Percentiles rank a stretch among this genome's conserved stretches.
Evolutionary conservation across 2,329 filamentous ascomycete genomes (phyloP).

Genomic region (Aspergillus aculeatus): DNA sequence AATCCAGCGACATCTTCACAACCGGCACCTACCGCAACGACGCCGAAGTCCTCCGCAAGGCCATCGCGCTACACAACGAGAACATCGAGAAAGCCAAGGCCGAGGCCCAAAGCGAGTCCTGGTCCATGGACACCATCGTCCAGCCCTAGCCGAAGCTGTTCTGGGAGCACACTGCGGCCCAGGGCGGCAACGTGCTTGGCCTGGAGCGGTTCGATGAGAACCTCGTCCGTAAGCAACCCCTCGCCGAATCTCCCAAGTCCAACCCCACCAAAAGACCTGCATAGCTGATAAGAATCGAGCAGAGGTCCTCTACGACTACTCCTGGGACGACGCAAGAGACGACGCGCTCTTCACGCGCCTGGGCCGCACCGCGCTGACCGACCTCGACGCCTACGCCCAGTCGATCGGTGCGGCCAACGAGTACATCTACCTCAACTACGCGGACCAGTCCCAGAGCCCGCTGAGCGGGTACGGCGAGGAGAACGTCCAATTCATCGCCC

Average conservation of each 20-base stretch:
- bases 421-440: conserved; percentile 50
- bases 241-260: not conserved
- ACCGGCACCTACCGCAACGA: conserved; percentile 26
- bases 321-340: conserved; percentile 36
- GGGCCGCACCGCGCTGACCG: conserved; percentile 27
- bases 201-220: conserved; percentile 35
- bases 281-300: not conserved
- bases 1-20: conserved; percentile 15
- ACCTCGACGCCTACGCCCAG: conserved; percentile 30
- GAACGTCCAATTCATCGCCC: conserved; percentile 34
- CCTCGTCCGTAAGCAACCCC: conserved; percentile 10
- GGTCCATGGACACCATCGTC: conserved; percentile 28
- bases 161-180: conserved; percentile 34
- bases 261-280: not conserved
- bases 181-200: conserved; percentile 37
- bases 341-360: conserved; percentile 29
- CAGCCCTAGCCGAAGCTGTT: conserved; percentile 45
- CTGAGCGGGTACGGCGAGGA: conserved; percentile 42
- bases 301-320: conserved; percentile 24
- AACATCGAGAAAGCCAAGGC: conserved; percentile 20
- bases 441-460: conserved; percentile 43
- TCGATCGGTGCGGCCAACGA: conserved; percentile 31
- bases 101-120: conserved; percentile 6
- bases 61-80: conserved; percentile 17
- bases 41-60: conserved; percentile 17